Base-by-base conservation (phyloP, 2,329 filamentous ascomycete species). In the Sporothrix humicola region DNA sequence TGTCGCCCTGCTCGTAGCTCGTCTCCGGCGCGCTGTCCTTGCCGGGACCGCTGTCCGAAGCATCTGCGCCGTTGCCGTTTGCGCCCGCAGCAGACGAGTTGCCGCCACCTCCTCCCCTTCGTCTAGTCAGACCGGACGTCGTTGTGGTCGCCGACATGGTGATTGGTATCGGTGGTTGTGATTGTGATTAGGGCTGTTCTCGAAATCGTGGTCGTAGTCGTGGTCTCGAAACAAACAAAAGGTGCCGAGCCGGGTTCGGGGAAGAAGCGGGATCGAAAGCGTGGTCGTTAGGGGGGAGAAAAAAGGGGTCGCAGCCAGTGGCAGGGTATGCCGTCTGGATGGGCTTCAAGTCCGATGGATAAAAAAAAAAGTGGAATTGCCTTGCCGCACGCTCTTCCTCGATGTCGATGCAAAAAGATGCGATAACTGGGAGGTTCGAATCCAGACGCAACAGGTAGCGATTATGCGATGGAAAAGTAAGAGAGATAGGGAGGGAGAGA, bases 1-100 rank as follows among this genome's bases (percentile, higher is more conserved):
- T 98, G 84, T 97, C 95, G 82, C 92, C 88, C 81, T 87, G 94
- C 84, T 95, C 92, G 86, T 97, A 98, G 79, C 92, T 95, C 75
- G 96, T 98, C 84, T 91, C 90, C 79, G 89, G 89, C 76, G 82
- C 85, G 79, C 79, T 84, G 79, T 89, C 88, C 80, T 83, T 84
- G 79, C 83, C 81, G 78, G 83, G 81, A 80, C 87, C 87, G 79
- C 88, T 86, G 80, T 89, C 87, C 76, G 91, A 90, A 81, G 86
- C 88, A 73, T 88, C 87, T 69, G 85, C 85, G 76, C 82, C 82
- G 77, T 83, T 82, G 75, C 83, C 85, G 79, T 86, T 89, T 79
- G 91, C 80, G 74, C 87, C 87, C 86, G 69, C 48, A 0, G 68
- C 54, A 56, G 91, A 80, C 69, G 82, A 46, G 20, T 91, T 80